A percentile compares a stretch with the other conserved stretches of the same genome.
These are phyloP conservation scores for Pythium biforme DNA, from an alignment of 352 stramenopile species.

Conservation along the genomic window DNA sequence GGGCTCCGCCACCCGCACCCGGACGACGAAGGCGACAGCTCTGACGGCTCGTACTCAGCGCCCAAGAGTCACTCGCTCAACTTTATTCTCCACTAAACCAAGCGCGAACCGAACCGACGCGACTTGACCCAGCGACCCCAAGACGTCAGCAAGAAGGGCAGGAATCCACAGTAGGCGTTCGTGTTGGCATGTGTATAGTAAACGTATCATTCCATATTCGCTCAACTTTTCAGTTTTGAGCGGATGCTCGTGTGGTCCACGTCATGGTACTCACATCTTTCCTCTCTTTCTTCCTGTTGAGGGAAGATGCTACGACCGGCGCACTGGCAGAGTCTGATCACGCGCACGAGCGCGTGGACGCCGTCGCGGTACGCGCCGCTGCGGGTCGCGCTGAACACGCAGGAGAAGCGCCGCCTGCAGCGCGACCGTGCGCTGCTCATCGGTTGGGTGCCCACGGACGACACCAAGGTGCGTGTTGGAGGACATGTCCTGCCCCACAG, in stretches of 20 bases:
- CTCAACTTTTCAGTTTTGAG: not conserved
- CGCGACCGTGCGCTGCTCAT: conserved; percentile 12
- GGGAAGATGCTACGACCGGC: conserved; percentile 10
- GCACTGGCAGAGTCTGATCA: conserved; percentile 33
- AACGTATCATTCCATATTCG: not conserved
- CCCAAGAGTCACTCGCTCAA: conserved; percentile 82
- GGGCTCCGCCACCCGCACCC: conserved; percentile 5
- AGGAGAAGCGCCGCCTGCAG: conserved; percentile 6
- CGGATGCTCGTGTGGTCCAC: conserved; percentile 7
- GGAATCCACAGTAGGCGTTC: no score
- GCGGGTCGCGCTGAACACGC: conserved; percentile 38
- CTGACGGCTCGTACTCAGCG: conserved; percentile 51
- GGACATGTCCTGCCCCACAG: not conserved
- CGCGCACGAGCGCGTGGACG: conserved; percentile 44
- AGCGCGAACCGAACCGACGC: no score
- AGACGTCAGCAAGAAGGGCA: no score
- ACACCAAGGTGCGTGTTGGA: conserved; percentile 11
- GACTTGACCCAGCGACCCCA: no score
- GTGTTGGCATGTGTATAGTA: conserved; percentile 1
- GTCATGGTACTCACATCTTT: not conserved
- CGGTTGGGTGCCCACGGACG: conserved; percentile 30
- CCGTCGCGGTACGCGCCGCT: conserved; percentile 47
- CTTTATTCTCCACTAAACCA: conserved; percentile 70
- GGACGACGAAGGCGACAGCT: conserved; percentile 49
- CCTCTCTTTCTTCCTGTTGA: not conserved